Base-by-base conservation (phyloP, 768 basidiomycete species). In the Pulveroboletus frians region DNA sequence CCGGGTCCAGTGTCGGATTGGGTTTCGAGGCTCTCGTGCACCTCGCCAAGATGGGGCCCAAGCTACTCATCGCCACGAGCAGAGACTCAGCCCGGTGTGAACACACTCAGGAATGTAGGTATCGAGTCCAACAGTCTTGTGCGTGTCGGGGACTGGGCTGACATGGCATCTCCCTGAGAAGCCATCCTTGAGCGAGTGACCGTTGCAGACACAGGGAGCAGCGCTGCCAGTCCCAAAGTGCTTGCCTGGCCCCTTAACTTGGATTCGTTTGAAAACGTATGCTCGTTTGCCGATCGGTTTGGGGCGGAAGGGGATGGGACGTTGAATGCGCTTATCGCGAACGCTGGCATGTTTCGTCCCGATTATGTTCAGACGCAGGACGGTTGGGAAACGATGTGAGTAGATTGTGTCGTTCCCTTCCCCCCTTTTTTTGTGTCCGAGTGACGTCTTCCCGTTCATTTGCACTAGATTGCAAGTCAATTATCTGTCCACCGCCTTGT, bases 361-460 rank as follows among this genome's bases (percentile, higher is more conserved):
- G 47, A 48, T 4, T 69, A 69, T 30, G 26, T 47, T 8, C 47
- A 54, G 18, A 73, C 73, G 1, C 15, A 26, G 1, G 78, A 79
- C 51, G 76, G 73, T 3, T 77, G 73, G 74, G 77, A 80, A 53
- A 26, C 57, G n/a, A 63, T 58, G 78, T 77, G 14, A 9, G 78
- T 77, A 11, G 1, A 46, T 17, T 62, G 5, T 59, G 6, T 15
- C 3, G 11, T 43, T 32, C 26, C 34, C 35, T 5, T 20, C 40
- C 29, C 26, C 34, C 35, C 4, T 20, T 35, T 38, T 15, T 3
- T 9, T 15, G n/a, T 35, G 9, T 11, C 17, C 14, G 42, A 36
- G 15, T 29, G 31, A 39, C 14, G 14, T 3, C 31, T 45, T 3
- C 11, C 14, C 26, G 5, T 31, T n/a, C 9, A 11, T n/a, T 13